Percentiles rank a stretch among this genome's conserved stretches.
phyloP scores from a whole-genome alignment of 805 yeast genomes.

The Cyberlindnera galapagoensis region DNA sequence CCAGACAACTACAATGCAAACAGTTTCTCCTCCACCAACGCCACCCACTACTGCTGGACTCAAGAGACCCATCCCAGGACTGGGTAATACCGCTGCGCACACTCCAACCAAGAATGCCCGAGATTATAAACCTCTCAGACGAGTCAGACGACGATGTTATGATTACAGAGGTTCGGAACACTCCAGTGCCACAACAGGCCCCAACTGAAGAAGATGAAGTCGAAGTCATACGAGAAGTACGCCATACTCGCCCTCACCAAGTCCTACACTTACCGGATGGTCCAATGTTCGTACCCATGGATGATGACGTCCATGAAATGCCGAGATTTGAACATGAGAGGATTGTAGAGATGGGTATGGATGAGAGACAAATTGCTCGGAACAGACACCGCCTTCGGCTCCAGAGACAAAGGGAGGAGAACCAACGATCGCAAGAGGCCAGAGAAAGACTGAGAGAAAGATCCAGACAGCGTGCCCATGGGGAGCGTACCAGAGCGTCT shows the following conservation, averaged over 20 bases:
- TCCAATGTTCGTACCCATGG: not conserved
- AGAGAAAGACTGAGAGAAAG: too few species aligned
- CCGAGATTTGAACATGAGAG: too few species aligned
- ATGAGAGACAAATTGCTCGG: too few species aligned
- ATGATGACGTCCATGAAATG: too few species aligned
- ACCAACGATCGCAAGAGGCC: too few species aligned
- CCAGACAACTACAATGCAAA: not conserved
- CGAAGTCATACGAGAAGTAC: conserved; percentile 1
- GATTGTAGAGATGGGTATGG: too few species aligned
- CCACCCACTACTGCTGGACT: not conserved
- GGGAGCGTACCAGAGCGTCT: too few species aligned
- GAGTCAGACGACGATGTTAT: conserved; percentile 3
- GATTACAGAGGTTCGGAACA: conserved; percentile 2
- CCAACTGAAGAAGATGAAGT: not conserved
- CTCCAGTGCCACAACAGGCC: not conserved
- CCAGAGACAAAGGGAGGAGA: too few species aligned
- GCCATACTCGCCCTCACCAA: too few species aligned
- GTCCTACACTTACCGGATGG: conserved; percentile 2
- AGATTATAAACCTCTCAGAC: conserved; percentile 1
- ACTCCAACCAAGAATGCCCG: conserved; percentile 1
- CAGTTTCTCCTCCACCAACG: not conserved
- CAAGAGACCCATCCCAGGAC: not conserved
- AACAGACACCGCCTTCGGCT: too few species aligned
- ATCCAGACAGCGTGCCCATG: too few species aligned
- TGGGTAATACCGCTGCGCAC: not conserved